Percentiles rank a stretch among this genome's conserved stretches.
Evolutionary conservation across 2,329 filamentous ascomycete genomes (phyloP).

Genomic region (Anthostomella pinea): DNA sequence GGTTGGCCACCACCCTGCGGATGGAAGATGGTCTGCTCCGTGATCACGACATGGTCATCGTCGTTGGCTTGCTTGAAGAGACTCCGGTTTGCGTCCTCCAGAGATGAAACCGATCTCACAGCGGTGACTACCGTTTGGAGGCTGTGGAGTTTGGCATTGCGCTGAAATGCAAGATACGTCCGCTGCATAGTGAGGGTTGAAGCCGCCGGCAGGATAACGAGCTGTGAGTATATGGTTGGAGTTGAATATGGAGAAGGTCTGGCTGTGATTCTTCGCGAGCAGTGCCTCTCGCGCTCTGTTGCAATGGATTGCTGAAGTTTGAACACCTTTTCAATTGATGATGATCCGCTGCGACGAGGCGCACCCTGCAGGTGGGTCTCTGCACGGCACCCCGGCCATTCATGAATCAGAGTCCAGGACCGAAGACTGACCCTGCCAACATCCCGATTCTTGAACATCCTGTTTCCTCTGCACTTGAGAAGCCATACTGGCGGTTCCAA

Average conservation of each 20-base stretch:
- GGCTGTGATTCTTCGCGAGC: no score
- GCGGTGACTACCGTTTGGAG: constrained; percentile 35
- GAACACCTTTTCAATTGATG: no score
- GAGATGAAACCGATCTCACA: constrained; percentile 45
- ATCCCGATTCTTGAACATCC: no score
- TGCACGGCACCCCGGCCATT: constrained; percentile 11
- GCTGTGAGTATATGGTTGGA: neutral
- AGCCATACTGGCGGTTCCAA: no score
- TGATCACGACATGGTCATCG: constrained; percentile 56
- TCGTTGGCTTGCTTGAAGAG: constrained; percentile 58
- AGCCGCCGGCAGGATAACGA: neutral
- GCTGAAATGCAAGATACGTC: constrained; percentile 41
- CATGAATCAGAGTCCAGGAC: constrained; percentile 4
- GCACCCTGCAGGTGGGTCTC: constrained; percentile 13
- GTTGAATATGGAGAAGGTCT: no score
- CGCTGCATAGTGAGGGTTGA: constrained; percentile 27
- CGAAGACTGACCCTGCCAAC: no score
- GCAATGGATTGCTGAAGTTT: no score
- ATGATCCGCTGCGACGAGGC: constrained; percentile 8
- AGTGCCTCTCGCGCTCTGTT: no score
- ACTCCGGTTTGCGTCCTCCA: constrained; percentile 49
- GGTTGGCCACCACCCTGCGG: constrained; percentile 74
- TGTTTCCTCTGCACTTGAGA: no score
- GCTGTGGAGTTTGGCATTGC: constrained; percentile 31
- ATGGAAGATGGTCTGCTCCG: constrained; percentile 69